Evolutionary conservation across 805 yeast genomes (phyloP), one percentile per base, ranked within the genome.

Genomic region (Yamadazyma sp.): DNA sequence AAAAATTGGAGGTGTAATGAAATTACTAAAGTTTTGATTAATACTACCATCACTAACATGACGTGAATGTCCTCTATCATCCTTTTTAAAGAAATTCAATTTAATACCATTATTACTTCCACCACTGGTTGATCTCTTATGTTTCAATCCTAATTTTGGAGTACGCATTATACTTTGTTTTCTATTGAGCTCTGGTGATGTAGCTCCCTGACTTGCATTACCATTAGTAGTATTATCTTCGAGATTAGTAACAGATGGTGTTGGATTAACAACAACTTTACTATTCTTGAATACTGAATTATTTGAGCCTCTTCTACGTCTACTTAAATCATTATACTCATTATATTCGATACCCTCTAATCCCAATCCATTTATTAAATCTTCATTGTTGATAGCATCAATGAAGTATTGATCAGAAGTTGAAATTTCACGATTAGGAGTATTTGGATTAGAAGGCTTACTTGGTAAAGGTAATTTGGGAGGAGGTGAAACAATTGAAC

Each of bases 1-100:
- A 3, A 76, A 73, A 22, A 73, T 45, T 12, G 75, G 73, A 1
- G 78, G 75, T 0, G 78, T 67, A 2, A 62, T 58, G 38, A 55
- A 67, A 11, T 20, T 16, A 7, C 26, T 18, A n/a, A 25, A 13
- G 8, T 23, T 11, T 10, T 57, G 55, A 13, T 37, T 49, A 27
- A 43, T 47, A 7, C 69, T 58, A 4, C 71, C 62, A 15, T 67
- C 73, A 36, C 68, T 63, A 18, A 57, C 62, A 35, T 62, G 58
- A 7, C 73, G 55, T 2, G 68, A 42, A 42, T 67, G 73, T 3
- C 64, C 62, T 12, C 38, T 53, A 29, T 48, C 47, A 23, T 45
- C 52, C 24, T 39, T 45, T 36, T 59, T 60, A 49, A 66, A 65
- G 17, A 67, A 45, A 20, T 53, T 59, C 33, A 66, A 54, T 36